Evolutionary conservation across 805 yeast genomes (phyloP).

Genomic region (Cyberlindnera maritima): DNA sequence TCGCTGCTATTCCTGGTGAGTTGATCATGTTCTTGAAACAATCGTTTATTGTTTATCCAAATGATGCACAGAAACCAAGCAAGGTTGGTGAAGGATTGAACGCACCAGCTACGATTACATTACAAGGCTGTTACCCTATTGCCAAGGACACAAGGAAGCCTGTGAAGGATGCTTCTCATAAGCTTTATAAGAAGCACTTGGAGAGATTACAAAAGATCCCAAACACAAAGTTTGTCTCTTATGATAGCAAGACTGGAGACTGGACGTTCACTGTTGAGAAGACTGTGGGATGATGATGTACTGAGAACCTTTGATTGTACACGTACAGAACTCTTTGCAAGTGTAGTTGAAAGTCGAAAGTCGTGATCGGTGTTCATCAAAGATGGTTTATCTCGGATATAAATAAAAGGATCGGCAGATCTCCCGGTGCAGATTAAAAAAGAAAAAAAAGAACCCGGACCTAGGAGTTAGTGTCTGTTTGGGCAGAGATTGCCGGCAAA

Average conservation of each 20-base stretch:
- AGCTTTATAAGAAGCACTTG: constrained; percentile 65
- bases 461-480: too few species aligned
- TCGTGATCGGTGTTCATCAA: too few species aligned
- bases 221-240: constrained; percentile 64
- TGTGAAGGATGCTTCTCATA: constrained; percentile 75
- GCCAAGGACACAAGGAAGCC: constrained; percentile 68
- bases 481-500: too few species aligned
- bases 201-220: constrained; percentile 59
- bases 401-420: too few species aligned
- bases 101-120: constrained; percentile 65
- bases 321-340: too few species aligned
- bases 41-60: constrained; percentile 71
- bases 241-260: constrained; percentile 72
- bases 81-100: constrained; percentile 79
- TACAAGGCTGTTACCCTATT: constrained; percentile 81
- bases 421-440: too few species aligned
- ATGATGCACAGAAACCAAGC: constrained; percentile 55
- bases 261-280: constrained; percentile 61
- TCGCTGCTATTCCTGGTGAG: constrained; percentile 63
- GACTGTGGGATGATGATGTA: constrained; percentile 13
- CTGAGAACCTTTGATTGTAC: too few species aligned
- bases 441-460: too few species aligned
- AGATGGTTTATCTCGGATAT: too few species aligned
- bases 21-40: constrained; percentile 59
- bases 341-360: too few species aligned